phyloP scores from a whole-genome alignment of 1,139 yeast species.

The Blastobotrys ciferrii region DNA sequence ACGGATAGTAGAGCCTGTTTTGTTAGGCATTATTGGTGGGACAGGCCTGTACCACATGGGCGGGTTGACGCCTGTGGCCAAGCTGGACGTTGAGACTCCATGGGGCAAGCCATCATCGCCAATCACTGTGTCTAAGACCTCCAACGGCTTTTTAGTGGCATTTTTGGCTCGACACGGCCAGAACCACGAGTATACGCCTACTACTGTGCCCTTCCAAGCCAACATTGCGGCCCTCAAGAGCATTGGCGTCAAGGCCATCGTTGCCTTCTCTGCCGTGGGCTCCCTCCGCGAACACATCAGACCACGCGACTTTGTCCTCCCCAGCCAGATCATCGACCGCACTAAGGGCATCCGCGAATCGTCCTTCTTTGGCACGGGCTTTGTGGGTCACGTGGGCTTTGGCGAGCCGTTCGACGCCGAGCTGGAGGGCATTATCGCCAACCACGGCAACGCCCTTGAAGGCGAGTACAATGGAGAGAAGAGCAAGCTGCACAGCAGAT shows the following conservation, averaged over 20 bases:
- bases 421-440: conserved; percentile 62
- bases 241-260: conserved; percentile 79
- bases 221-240: conserved; percentile 93
- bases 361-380: conserved; percentile 86
- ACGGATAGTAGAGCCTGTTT: conserved; percentile 52
- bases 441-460: conserved; percentile 54
- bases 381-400: conserved; percentile 95
- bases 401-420: conserved; percentile 92
- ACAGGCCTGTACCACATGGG: conserved; percentile 93
- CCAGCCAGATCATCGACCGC: conserved; percentile 93
- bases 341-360: conserved; percentile 92
- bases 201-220: conserved; percentile 90
- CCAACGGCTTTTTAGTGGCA: conserved; percentile 80
- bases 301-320: conserved; percentile 93
- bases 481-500: conserved; percentile 54
- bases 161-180: conserved; percentile 93
- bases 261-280: conserved; percentile 96
- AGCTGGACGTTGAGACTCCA: conserved; percentile 78
- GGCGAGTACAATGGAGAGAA: conserved; percentile 33
- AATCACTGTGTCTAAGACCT: conserved; percentile 78
- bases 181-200: conserved; percentile 83
- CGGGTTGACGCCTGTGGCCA: conserved; percentile 80
- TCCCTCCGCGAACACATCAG: conserved; percentile 83
- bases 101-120: conserved; percentile 98
- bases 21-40: conserved; percentile 91